A percentile compares a stretch with the other conserved stretches of the same genome.
Evolutionary conservation across 192 early-diverging fungal species (phyloP).

Genomic region (Geosiphon pyriformis): DNA sequence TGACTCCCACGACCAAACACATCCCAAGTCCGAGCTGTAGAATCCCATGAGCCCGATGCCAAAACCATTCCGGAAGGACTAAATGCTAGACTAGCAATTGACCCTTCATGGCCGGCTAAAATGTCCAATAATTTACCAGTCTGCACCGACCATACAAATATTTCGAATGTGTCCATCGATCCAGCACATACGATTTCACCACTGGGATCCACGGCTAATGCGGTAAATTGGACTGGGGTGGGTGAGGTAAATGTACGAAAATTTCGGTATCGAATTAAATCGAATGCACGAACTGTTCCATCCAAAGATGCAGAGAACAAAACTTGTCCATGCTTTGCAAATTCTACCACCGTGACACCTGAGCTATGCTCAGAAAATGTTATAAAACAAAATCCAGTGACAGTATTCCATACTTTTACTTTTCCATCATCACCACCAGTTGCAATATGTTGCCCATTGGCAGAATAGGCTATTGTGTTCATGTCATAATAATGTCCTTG

Average conservation of each 20-base stretch:
- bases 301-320: conserved; percentile 93
- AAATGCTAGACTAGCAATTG: conserved; percentile 81
- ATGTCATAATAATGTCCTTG: conserved; percentile 97
- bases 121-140: conserved; percentile 97
- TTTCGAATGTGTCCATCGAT: conserved; percentile 90
- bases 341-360: conserved; percentile 75
- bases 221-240: conserved; percentile 89
- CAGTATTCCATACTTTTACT: conserved; percentile 97
- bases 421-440: conserved; percentile 97
- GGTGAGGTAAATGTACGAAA: conserved; percentile 97
- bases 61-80: conserved; percentile 75
- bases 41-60: conserved; percentile 91
- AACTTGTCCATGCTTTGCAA: conserved; percentile 89
- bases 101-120: conserved; percentile 87
- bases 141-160: conserved; percentile 98
- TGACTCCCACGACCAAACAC: conserved; percentile 80
- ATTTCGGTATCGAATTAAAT: conserved; percentile 95
- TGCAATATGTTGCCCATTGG: conserved; percentile 89
- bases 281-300: conserved; percentile 98
- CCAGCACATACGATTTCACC: conserved; percentile 97
- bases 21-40: conserved; percentile 85
- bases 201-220: conserved; percentile 90
- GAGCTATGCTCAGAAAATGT: conserved; percentile 92
- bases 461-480: conserved; percentile 81
- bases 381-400: conserved; percentile 95